Base-by-base conservation (phyloP, 495 filamentous ascomycete species). In the Lichenothelia convexa region DNA sequence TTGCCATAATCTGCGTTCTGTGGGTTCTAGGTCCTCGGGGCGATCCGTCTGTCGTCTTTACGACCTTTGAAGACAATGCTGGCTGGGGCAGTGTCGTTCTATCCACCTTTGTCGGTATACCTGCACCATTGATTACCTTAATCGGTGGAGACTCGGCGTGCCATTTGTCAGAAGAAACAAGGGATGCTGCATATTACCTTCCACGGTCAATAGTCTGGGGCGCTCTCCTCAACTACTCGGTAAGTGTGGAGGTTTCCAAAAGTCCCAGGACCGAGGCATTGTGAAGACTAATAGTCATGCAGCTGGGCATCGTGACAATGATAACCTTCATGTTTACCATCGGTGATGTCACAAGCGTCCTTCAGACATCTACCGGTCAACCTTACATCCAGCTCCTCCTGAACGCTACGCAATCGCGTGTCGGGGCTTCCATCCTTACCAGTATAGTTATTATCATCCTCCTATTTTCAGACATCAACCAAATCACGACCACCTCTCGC, bases 401-500 rank as follows among this genome's bases (percentile, higher is more conserved):
- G 22, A 41, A 45, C 32, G 32, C 38, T 38, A 45, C 40, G 5
- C 31, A 31, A 36, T 43, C 38, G 32, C 32, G 21, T n/a, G 32
- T 19, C 18, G 42, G 42, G 2, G 41, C 42, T 8, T 15, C 34
- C 15, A 16, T 45, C n/a, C 32, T 45, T 19, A 39, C 38, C 7
- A 23, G 34, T 2, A 20, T 36, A 18, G 29, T 45, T 27, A 45
- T 42, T 7, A 5, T 45, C 4, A 16, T 9, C 42, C 39, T 41
- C 32, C 2, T 30, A 9, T 41, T 30, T 12, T 22, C 38, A 13
- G 11, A 12, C 29, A 36, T 45, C 18, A 41, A 30, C 30, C 19
- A 41, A 21, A 21, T 27, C 5, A 36, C 42, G 5, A 45, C 39
- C 15, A 36, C 42, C 8, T 71, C 68, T 7, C 61, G 70, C 0